Base-by-base conservation (phyloP, 805 yeast genomes). In the Saturnispora sanitii region DNA sequence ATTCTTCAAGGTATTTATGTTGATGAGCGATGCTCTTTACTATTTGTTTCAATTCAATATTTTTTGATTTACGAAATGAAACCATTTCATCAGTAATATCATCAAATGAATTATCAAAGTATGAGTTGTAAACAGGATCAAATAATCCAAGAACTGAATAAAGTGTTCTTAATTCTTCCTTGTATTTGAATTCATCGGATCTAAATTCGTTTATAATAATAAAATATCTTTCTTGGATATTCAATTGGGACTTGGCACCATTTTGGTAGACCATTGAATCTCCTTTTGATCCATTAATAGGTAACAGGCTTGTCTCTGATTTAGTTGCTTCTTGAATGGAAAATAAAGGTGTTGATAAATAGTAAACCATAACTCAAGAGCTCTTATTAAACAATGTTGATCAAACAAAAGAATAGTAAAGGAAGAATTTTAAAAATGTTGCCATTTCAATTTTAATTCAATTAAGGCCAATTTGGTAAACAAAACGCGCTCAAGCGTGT, bases 41-140 rank as follows among this genome's bases (percentile, higher is more conserved):
- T 12, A 44, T 28, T 23, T 48, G 35, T 16, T 47, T 32, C 20
- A 57, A 42, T 5, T 41, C 41, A 7, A 41, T 18, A 39, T 58
- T 57, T 44, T 49, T 42, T 6, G 23, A 20, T 15, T 41, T 48
- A 35, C 62, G 48, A 11, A 25, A 16, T 18, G 38, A 41, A 1
- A 50, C 45, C 39, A 51, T 45, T 29, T 51, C 53, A 15, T 46
- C 47, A 5, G 53, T 43, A 11, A 51, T 49, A 34, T 59, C 61
- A 26, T 53, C 52, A 17, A 43, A 33, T 3, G 54, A 49, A n/a
- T 41, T 52, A 40, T 57, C 61, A 38, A 47, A 56, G 40, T 57
- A 58, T 39, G 49, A 52, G 42, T 57, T 50, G 45, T 46, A 55
- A 21, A 52, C 49, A 6, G 53, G 48, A 37, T 58, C 58, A 38